Evolutionary conservation across 441 rosid genomes (phyloP).

Genomic region (Omphalea diandra): DNA sequence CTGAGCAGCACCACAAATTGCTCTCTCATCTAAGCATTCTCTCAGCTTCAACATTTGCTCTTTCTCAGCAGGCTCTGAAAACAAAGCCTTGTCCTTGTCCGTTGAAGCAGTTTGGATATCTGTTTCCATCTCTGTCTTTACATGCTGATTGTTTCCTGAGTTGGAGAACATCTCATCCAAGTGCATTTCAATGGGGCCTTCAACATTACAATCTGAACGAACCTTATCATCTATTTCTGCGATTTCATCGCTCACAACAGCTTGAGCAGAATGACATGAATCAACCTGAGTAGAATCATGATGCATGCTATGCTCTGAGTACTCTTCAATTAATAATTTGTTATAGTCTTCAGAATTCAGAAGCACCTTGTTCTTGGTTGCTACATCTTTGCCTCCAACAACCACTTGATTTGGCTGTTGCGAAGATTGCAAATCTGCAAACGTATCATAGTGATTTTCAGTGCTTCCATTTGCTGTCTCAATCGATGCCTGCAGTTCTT

Average conservation of each 20-base stretch:
- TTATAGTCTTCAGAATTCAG: conserved; percentile 18
- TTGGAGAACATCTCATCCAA: conserved; percentile 34
- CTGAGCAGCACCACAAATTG: conserved; percentile 11
- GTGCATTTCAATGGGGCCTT: neutral
- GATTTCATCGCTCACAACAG: conserved; percentile 35
- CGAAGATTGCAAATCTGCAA: conserved; percentile 39
- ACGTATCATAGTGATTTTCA: conserved; percentile 35
- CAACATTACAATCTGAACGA: conserved; percentile 37
- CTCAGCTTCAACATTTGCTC: conserved; percentile 18
- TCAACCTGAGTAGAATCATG: neutral
- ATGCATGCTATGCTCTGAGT: neutral
- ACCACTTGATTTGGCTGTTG: conserved; percentile 27
- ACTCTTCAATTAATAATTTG: conserved; percentile 15
- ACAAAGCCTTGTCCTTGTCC: conserved; percentile 14
- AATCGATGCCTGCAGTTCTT: conserved; percentile 39
- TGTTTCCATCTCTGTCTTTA: conserved; percentile 25
- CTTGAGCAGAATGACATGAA: conserved; percentile 17
- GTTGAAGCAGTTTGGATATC: conserved; percentile 26
- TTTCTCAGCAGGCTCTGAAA: conserved; percentile 19
- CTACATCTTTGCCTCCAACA: conserved; percentile 28
- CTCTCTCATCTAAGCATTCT: conserved; percentile 13
- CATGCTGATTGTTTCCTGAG: conserved; percentile 37
- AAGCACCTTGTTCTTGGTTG: conserved; percentile 25
- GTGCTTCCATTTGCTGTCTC: conserved; percentile 34
- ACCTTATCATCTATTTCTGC: conserved; percentile 30